Evolutionary conservation across 306 rosid species (phyloP), one percentile per base, ranked within the genome.

Genomic region (Sophora flavescens): DNA sequence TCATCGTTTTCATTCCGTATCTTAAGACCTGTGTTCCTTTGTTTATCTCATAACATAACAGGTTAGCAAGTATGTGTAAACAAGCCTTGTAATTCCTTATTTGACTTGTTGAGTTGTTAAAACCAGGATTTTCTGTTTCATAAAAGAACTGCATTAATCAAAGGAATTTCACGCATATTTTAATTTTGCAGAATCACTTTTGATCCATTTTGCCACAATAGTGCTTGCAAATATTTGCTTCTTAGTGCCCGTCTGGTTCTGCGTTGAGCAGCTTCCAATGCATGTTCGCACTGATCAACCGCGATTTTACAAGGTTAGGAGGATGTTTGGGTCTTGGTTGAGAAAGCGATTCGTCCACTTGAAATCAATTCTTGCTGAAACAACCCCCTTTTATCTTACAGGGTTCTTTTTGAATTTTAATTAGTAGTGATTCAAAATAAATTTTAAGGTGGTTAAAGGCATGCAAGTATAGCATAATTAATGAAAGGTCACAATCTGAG

Each of bases 141-240:
- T 42, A 38, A 61, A 39, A 6, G 12, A 48, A 66, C 42, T 62
- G 5, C 30, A 61, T 9, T 57, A 26, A 10, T 16, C 56, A n/a
- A 45, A n/a, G 12, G 62, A 13, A 9, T 41, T 41, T 16, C 56
- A 4, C 7, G 8, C 4, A 52, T 52, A 50, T 51, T 51, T 30
- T 30, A 75, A 15, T 50, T 13, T 48, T 6, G 48, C 66, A 65
- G 74, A 72, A 58, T 56, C 41, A 30, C 33, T n/a, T 26, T 42
- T 59, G 78, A 17, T 76, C 66, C 9, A 10, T 63, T 62, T 75
- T 35, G 63, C 42, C 63, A 48, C 63, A n/a, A 22, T 16, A 48
- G 39, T 47, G 12, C 56, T 26, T 38, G 41, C 26, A 33, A n/a
- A 36, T 38, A 32, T 47, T 45, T 45, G n/a, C 51, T 22, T 22